A percentile compares a stretch with the other conserved stretches of the same genome.
phyloP scores from a whole-genome alignment of 352 stramenopile genomes.

The Globisporangium cederbergense region DNA sequence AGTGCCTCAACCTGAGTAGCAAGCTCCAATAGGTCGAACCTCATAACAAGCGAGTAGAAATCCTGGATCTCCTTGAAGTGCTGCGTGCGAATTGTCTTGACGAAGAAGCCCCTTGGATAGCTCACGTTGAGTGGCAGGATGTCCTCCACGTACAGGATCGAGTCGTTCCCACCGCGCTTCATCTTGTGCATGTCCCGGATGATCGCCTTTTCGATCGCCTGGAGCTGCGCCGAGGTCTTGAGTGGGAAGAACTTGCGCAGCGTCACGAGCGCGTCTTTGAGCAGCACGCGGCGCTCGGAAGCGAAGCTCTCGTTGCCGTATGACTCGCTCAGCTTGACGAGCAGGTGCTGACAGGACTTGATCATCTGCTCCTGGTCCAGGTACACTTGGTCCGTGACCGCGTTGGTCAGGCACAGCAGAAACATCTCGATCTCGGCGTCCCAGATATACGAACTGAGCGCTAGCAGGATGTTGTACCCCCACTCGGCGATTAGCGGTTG shows the following conservation, averaged over 20 bases:
- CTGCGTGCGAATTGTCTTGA: slow-evolving; percentile 76
- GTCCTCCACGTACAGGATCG: slow-evolving; percentile 71
- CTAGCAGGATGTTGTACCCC: slow-evolving; percentile 83
- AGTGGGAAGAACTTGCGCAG: slow-evolving; percentile 77
- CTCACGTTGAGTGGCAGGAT: slow-evolving; percentile 46
- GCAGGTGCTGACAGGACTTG: slow-evolving; percentile 38
- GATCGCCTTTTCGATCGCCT: slow-evolving; percentile 72
- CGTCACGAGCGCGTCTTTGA: slow-evolving; percentile 72
- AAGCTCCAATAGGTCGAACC: slow-evolving; percentile 20
- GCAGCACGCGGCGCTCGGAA: slow-evolving; percentile 43
- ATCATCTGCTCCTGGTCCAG: slow-evolving; percentile 73
- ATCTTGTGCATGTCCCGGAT: slow-evolving; percentile 82
- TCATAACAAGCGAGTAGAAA: slow-evolving; percentile 53
- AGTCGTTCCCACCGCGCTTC: slow-evolving; percentile 65
- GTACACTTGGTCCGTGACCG: slow-evolving; percentile 67
- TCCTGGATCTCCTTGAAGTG: slow-evolving; percentile 85
- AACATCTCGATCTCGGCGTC: slow-evolving; percentile 82
- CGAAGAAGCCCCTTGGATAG: slow-evolving; percentile 64
- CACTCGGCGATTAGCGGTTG: slow-evolving; percentile 79
- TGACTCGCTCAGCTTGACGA: slow-evolving; percentile 43
- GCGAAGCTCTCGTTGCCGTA: slow-evolving; percentile 62
- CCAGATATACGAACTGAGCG: slow-evolving; percentile 63
- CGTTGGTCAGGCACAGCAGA: slow-evolving; percentile 60
- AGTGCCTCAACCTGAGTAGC: too few species aligned
- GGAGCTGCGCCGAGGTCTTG: slow-evolving; percentile 68